Evolutionary conservation across 192 early-diverging fungal genomes (phyloP), one percentile per base, ranked within the genome.

Genomic region (Cladochytrium replicatum): DNA sequence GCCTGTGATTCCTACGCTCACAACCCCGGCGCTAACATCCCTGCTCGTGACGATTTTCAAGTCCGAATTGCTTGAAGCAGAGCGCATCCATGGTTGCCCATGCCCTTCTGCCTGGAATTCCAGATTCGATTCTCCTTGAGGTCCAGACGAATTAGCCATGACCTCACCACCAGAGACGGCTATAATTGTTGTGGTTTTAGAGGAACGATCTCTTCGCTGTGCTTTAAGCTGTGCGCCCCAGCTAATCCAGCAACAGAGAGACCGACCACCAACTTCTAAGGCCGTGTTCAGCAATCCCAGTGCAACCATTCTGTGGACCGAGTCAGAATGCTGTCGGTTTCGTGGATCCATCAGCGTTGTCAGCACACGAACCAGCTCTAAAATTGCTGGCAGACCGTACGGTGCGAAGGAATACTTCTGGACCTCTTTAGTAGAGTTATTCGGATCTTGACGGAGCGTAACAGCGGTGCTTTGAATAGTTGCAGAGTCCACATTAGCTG

Each of bases 321-420:
- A 83, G 61, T 98, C 95, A 0, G 90, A 95, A 64, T 96, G 93
- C 48, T 86, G 81, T 50, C 83, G 68, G 48, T 96, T 88, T 19
- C 80, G 77, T 8, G 93, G 93, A 63, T 98, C 90, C 23, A 90
- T 72, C 6, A 98, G 67, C 3, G 87, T 86, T 17, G 91, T 84
- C 3, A 98, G 69, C 0, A 95, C 95, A 0, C 95, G 80, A 9
- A 95, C 58, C 8, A 95, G 74, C 64, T 98, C 95, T 25, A 83
- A 71, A 29, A 89, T 87, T 1, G 93, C 82, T 4, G 93, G 90
- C 17, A 94, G 60, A 0, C 88, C 88, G 62, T 84, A 90, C 1
- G 83, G 76, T 8, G 55, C 45, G 25, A 78, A 55, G 6, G 63
- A 37, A 63, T 64, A 37, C 17, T 37, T 37, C 34, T 37, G 34